Evolutionary conservation across 106 monocot genomes (phyloP), one percentile per base, ranked within the genome.

Genomic region (Platanthera guangdongensis): DNA sequence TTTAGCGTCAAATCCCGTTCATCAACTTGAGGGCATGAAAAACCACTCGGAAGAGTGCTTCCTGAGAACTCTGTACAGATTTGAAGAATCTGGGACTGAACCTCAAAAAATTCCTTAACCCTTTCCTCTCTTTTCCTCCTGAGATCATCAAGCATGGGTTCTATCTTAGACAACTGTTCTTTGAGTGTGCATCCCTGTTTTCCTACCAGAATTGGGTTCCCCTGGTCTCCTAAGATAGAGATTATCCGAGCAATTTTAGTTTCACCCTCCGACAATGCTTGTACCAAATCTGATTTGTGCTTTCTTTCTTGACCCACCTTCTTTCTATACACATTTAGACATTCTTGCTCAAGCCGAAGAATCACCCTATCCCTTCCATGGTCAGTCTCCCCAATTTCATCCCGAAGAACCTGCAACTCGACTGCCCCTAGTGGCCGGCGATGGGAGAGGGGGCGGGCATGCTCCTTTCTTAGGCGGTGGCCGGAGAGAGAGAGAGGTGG

Each of bases 361-460:
- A 96, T 85, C 78, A 89, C 89, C 63, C 51, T 85, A 74, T 93
- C 96, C 72, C 88, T 96, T 81, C 89, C 89, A 46, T 48, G 51
- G 19, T 93, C 93, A 49, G 19, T 85, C 84, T 93, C 91, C 30
- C 96, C 96, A 57, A 96, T 96, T 75, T 93, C 93, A 72, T 89
- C 80, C 96, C 91, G 93, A 21, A 96, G 30, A 71, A 53, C 87
- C 96, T 96, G n/a, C n/a, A n/a, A n/a, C n/a, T n/a, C n/a, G n/a
- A n/a, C n/a, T n/a, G n/a, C n/a, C n/a, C n/a, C n/a, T n/a, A n/a
- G n/a, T n/a, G n/a, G n/a, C n/a, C n/a, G n/a, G n/a, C n/a, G n/a
- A n/a, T n/a, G n/a, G n/a, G n/a, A n/a, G n/a, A n/a, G n/a, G n/a
- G n/a, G n/a, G n/a, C n/a, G n/a, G n/a, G n/a, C n/a, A n/a, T n/a